Evolutionary conservation across 306 rosid genomes (phyloP).

Genomic region (Lablab purpureus): DNA sequence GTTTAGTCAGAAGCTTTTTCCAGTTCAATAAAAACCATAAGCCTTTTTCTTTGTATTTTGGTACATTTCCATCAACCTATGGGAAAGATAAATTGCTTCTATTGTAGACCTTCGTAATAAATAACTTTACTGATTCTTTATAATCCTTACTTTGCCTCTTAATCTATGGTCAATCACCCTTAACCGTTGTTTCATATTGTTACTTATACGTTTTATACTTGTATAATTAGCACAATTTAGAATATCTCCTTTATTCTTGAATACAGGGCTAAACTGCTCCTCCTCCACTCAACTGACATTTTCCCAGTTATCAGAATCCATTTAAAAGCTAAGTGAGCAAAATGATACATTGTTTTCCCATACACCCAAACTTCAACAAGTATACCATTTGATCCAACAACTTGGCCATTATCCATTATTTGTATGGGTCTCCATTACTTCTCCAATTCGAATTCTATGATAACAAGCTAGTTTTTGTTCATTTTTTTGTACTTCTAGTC

Average conservation of each 20-base stretch:
- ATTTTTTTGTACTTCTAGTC: neutral
- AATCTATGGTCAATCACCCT: too few relatives aligned
- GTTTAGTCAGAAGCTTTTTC: too few relatives aligned
- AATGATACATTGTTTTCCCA: neutral
- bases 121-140: neutral
- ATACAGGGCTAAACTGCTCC: too few relatives aligned
- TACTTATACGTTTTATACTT: neutral
- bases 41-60: neutral
- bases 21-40: too few relatives aligned
- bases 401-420: neutral
- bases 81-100: neutral
- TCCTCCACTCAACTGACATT: neutral
- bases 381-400: neutral
- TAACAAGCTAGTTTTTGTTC: neutral
- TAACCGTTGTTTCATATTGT: neutral
- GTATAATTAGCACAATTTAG: too few relatives aligned
- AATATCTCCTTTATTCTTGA: too few relatives aligned
- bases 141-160: too few relatives aligned
- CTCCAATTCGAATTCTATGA: neutral
- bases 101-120: neutral
- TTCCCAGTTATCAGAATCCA: neutral
- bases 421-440: neutral
- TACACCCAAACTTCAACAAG: neutral
- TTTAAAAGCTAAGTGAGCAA: neutral
- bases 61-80: neutral